Evolutionary conservation across 148 eudicot genomes (phyloP).

Genomic region (Rhododendron vialii): DNA sequence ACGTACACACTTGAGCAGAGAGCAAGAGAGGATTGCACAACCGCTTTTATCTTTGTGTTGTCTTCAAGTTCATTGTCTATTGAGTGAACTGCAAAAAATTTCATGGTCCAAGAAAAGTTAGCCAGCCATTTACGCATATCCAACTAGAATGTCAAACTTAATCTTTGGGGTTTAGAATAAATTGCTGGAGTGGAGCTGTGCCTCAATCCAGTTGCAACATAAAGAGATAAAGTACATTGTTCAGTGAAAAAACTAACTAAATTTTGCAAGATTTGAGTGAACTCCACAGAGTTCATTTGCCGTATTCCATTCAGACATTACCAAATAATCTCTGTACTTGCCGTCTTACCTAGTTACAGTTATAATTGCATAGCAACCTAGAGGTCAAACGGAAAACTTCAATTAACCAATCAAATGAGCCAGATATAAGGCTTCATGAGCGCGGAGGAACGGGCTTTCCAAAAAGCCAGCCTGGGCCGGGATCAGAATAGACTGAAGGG

Average conservation of each 20-base stretch:
- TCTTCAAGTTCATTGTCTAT: slow-evolving; percentile 78
- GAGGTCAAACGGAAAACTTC: neutral
- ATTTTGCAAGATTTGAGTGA: neutral
- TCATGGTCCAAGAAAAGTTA: slow-evolving; percentile 8
- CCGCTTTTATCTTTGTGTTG: slow-evolving; percentile 52
- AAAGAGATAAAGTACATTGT: neutral
- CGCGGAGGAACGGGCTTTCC: neutral
- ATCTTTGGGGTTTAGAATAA: neutral
- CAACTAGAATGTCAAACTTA: neutral
- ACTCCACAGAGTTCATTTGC: neutral
- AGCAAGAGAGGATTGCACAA: slow-evolving; percentile 64
- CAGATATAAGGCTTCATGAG: neutral
- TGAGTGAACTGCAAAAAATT: slow-evolving; percentile 60
- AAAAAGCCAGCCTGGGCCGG: neutral
- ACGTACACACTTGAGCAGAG: slow-evolving; percentile 72
- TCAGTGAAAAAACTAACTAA: neutral
- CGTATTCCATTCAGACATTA: neutral
- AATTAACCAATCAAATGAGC: neutral
- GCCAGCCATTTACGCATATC: neutral
- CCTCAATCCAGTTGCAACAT: neutral
- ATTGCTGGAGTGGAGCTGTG: neutral
- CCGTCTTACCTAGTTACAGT: neutral
- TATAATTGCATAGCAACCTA: neutral
- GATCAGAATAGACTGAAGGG: neutral
- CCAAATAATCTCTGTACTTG: neutral